Evolutionary conservation across 306 rosid genomes (phyloP).

Genomic region (Geum urbanum): DNA sequence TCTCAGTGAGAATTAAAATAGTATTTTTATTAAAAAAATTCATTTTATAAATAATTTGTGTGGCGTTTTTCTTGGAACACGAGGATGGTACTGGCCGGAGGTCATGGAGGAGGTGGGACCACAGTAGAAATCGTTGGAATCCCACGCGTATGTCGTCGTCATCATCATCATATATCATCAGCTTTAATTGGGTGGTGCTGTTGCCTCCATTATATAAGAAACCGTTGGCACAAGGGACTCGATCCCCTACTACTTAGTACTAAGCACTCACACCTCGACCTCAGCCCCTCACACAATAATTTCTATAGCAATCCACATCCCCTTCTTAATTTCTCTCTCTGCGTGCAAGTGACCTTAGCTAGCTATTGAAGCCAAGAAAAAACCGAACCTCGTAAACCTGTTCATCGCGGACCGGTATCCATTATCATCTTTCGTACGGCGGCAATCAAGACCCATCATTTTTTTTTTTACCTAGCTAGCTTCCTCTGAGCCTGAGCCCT

Average conservation of each 20-base stretch:
- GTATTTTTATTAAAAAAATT: not conserved
- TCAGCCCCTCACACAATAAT: too few species aligned
- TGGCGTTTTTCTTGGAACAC: constrained; percentile 25
- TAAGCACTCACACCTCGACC: too few species aligned
- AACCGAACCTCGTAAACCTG: constrained; percentile 29
- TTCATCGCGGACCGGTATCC: not conserved
- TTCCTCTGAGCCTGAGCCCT: not conserved
- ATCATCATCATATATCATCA: too few species aligned
- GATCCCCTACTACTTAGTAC: too few species aligned
- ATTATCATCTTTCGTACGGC: constrained; percentile 42
- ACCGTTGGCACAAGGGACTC: constrained; percentile 33
- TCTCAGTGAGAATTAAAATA: not conserved
- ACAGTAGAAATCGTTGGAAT: constrained; percentile 51
- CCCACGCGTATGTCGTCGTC: constrained; percentile 34
- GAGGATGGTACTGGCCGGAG: too few species aligned
- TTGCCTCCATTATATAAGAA: constrained; percentile 20
- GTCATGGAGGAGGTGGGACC: constrained; percentile 35
- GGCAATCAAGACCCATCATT: constrained; percentile 36
- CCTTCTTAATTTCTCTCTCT: constrained; percentile 34
- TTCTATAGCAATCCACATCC: too few species aligned
- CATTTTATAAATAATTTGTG: not conserved
- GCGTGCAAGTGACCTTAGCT: constrained; percentile 53
- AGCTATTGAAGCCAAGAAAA: not conserved
- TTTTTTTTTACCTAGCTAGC: not conserved
- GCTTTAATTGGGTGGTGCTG: not conserved